phyloP scores from a whole-genome alignment of 2,329 filamentous ascomycete genomes.

The Sporothrix brasiliensis region DNA sequence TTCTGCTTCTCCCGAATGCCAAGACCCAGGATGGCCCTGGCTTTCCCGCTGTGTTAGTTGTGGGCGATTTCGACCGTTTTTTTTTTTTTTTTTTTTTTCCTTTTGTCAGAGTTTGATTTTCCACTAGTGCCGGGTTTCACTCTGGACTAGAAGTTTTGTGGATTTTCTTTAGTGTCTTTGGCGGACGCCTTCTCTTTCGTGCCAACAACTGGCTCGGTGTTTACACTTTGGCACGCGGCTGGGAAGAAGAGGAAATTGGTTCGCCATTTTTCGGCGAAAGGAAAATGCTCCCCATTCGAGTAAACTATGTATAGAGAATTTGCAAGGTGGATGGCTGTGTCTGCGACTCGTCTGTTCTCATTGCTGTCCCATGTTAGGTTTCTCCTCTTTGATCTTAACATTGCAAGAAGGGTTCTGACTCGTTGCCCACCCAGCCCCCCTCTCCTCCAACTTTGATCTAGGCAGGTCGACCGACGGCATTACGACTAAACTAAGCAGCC shows the following conservation, averaged over 20 bases:
- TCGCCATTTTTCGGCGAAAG: not conserved
- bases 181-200: not conserved
- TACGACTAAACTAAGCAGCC: not conserved
- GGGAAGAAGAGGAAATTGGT: not conserved
- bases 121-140: conserved; percentile 8
- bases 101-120: not conserved
- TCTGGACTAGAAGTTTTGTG: not conserved
- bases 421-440: not conserved
- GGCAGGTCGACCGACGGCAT: not conserved
- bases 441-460: not conserved
- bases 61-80: not conserved
- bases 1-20: not conserved
- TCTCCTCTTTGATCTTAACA: not conserved
- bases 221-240: not conserved
- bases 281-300: not conserved
- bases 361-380: not conserved
- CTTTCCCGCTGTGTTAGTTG: not conserved
- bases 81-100: not conserved
- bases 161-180: not conserved
- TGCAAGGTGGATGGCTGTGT: not conserved
- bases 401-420: not conserved
- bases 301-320: no score
- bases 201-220: no score
- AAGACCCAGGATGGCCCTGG: conserved; percentile 4
- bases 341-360: not conserved